These are phyloP conservation scores for Stropharia rugosoannulata DNA, from an alignment of 768 basidiomycete genomes.

Conservation along the genomic window DNA sequence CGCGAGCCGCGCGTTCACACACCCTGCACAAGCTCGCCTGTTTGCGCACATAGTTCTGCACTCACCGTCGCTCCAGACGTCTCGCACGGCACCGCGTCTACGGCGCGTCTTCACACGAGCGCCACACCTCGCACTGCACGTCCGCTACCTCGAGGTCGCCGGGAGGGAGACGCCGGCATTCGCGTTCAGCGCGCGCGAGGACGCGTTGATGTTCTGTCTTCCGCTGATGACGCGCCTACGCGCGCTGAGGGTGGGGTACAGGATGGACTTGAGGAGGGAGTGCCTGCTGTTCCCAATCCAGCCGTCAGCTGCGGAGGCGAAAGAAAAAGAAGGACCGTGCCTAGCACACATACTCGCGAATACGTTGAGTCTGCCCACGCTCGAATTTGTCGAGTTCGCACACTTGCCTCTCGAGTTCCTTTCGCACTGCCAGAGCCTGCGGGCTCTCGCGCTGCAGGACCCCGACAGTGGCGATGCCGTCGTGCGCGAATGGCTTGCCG, in stretches of 20 bases:
- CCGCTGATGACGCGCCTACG: background rate
- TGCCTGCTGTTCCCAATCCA: background rate
- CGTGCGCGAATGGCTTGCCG: background rate
- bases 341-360: background rate
- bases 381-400: background rate
- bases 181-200: background rate
- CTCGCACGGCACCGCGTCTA: background rate
- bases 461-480: background rate
- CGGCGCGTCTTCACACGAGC: background rate
- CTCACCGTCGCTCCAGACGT: background rate
- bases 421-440: background rate
- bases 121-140: background rate
- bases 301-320: background rate
- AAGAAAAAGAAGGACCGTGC: background rate
- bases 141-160: background rate
- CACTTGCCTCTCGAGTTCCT: background rate
- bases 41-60: slow-evolving; percentile 2
- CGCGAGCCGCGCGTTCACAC: slow-evolving; percentile 28
- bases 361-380: background rate
- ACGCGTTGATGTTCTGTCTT: background rate
- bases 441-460: background rate
- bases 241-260: background rate
- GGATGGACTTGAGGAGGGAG: background rate
- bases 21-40: background rate
- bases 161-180: background rate